phyloP scores from a whole-genome alignment of 768 basidiomycete species.

The Kwoniella sp. region DNA sequence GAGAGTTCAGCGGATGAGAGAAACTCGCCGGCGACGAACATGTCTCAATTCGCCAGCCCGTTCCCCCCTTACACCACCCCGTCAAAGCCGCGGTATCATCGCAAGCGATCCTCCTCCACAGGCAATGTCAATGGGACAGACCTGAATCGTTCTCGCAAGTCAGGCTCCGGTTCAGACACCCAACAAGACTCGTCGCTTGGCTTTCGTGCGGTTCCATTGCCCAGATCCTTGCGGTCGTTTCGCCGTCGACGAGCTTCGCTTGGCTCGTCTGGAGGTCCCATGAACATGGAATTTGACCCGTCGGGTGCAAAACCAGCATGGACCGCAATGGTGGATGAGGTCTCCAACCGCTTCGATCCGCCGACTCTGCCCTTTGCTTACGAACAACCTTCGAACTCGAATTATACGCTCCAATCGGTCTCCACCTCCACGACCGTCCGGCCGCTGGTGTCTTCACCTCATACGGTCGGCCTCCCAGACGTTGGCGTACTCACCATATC shows the following conservation, averaged over 20 bases:
- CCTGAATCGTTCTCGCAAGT: constrained; percentile 1
- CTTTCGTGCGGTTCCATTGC: background rate
- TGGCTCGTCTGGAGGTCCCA: constrained; percentile 1
- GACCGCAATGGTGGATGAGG: constrained; percentile 27
- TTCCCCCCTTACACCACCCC: background rate
- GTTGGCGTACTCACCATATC: constrained; percentile 9
- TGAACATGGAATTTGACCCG: constrained; percentile 12
- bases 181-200: background rate
- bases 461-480: too few species aligned
- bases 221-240: constrained; percentile 6
- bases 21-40: background rate
- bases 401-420: constrained; percentile 36
- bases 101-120: constrained; percentile 4
- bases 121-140: too few species aligned
- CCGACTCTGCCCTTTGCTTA: constrained; percentile 29
- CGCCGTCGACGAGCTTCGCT: constrained; percentile 17
- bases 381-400: constrained; percentile 20
- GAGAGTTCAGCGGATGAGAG: constrained; percentile 17
- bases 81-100: background rate
- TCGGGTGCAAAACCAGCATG: constrained; percentile 14
- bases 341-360: constrained; percentile 19
- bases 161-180: constrained; percentile 1
- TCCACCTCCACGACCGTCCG: constrained; percentile 23
- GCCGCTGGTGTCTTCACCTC: constrained; percentile 25
- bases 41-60: background rate